Evolutionary conservation across 345 rosid genomes (phyloP).

Genomic region (Camelina laxa): DNA sequence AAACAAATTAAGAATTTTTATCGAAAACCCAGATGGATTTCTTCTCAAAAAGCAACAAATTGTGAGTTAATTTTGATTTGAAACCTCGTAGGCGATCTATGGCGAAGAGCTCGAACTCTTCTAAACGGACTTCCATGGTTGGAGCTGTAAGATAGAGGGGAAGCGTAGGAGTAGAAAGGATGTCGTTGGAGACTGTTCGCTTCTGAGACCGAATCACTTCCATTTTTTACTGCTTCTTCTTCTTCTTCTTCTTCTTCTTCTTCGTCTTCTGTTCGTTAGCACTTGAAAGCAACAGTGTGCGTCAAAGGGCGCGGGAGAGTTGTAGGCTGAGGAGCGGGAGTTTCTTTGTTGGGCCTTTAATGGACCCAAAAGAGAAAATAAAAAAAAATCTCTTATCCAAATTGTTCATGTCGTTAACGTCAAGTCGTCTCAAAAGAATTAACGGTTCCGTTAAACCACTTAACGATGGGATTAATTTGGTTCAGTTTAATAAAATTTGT

Average conservation of each 20-base stretch:
- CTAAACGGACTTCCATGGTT: constrained; percentile 82
- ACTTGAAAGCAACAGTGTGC: constrained; percentile 44
- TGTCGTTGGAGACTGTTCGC: constrained; percentile 32
- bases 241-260: not conserved
- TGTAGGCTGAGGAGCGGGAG: constrained; percentile 15
- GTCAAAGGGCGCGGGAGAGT: constrained; percentile 45
- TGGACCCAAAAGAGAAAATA: not conserved
- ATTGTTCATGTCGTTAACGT: too few relatives aligned
- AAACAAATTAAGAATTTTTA: not conserved
- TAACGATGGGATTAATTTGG: too few relatives aligned
- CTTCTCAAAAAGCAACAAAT: not conserved
- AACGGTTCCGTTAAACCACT: too few relatives aligned
- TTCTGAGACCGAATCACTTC: constrained; percentile 53
- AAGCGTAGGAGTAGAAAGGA: constrained; percentile 48
- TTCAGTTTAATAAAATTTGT: too few relatives aligned
- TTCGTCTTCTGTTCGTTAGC: constrained; percentile 7
- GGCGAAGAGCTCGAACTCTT: constrained; percentile 92
- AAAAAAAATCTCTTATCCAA: too few relatives aligned
- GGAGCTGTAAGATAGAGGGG: constrained; percentile 85
- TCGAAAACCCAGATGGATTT: constrained; percentile 1
- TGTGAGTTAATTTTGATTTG: not conserved
- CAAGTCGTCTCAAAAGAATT: too few relatives aligned
- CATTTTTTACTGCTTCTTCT: constrained; percentile 40
- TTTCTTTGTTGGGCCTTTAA: constrained; percentile 28
- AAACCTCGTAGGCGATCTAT: constrained; percentile 89